Percentiles rank a stretch among this genome's conserved stretches.
Conservation (phyloP, 495 filamentous ascomycete genomes). For the Aspergillus asperescens region DNA sequence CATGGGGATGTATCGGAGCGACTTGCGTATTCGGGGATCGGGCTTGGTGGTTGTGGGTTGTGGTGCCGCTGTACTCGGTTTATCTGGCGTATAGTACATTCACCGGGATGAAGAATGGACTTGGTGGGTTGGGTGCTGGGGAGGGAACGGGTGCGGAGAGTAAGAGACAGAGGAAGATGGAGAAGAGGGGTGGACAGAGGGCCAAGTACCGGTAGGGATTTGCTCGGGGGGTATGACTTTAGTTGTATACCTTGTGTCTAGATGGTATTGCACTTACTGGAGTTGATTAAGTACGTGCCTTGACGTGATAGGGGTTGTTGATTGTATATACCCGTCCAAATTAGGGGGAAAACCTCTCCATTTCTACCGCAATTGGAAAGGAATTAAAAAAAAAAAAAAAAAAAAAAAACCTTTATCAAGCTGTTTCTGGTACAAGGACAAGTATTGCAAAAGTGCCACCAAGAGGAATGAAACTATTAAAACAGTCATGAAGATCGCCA, state of each 20-base stretch:
- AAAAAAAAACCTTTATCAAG: background rate
- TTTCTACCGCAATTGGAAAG: background rate
- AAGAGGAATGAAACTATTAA: slow-evolving; percentile 14
- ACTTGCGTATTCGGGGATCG: slow-evolving; percentile 67
- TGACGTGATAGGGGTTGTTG: background rate
- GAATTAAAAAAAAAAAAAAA: background rate
- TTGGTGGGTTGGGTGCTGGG: slow-evolving; percentile 51
- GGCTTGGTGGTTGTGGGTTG: slow-evolving; percentile 68
- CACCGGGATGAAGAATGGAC: slow-evolving; percentile 58
- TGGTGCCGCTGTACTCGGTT: slow-evolving; percentile 64
- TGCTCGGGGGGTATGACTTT: background rate
- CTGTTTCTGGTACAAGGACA: background rate
- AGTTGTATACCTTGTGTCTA: background rate
- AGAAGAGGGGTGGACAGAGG: slow-evolving; percentile 52
- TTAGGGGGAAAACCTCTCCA: background rate
- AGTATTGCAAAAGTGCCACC: background rate
- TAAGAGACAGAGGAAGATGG: slow-evolving; percentile 59
- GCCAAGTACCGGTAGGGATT: slow-evolving; percentile 38
- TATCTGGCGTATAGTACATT: slow-evolving; percentile 64
- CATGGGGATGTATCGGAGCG: slow-evolving; percentile 62
- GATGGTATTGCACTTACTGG: background rate
- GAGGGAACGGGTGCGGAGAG: slow-evolving; percentile 37
- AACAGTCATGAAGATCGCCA: slow-evolving; percentile 3
- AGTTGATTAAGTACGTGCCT: background rate
- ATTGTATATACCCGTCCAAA: background rate